Conservation (phyloP, 108 stramenopile genomes). For the Craspedostauros australis region DNA sequence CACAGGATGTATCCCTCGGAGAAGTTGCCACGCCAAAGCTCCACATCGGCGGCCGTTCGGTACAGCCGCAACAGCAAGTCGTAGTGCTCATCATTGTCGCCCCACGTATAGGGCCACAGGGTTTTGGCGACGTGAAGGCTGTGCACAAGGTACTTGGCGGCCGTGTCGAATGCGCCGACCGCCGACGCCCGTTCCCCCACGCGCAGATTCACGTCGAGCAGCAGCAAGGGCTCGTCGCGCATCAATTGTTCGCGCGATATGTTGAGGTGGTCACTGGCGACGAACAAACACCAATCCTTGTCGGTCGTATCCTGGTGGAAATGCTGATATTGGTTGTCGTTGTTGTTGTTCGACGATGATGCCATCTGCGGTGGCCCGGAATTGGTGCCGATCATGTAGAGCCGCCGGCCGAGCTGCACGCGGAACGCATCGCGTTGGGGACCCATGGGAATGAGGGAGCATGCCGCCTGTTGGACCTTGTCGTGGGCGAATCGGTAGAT, state of each 20-base stretch:
- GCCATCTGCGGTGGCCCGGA: too few relatives aligned
- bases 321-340: too few relatives aligned
- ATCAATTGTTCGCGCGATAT: conserved; percentile 2
- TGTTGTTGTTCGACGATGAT: too few relatives aligned
- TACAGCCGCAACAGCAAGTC: conserved; percentile 21
- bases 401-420: conserved; percentile 30
- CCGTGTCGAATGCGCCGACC: conserved; percentile 17
- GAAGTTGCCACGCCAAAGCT: conserved; percentile 22
- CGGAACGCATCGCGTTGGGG: conserved; percentile 26
- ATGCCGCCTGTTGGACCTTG: conserved; percentile 45
- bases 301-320: too few relatives aligned
- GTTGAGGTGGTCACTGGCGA: conserved; percentile 24
- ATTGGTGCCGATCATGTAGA: too few relatives aligned
- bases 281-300: conserved; percentile 25
- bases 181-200: conserved; percentile 19
- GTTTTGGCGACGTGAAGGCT: conserved; percentile 5
- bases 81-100: conserved; percentile 27
- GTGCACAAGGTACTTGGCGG: conserved; percentile 17
- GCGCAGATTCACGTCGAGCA: conserved; percentile 17
- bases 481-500: conserved; percentile 45
- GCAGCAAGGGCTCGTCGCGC: neutral
- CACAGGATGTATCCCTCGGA: conserved; percentile 8
- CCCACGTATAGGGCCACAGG: too few relatives aligned
- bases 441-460: conserved; percentile 28
- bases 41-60: conserved; percentile 11